Evolutionary conservation across 2,329 filamentous ascomycete species (phyloP).

Genomic region (Cladosporium cucumerinum): DNA sequence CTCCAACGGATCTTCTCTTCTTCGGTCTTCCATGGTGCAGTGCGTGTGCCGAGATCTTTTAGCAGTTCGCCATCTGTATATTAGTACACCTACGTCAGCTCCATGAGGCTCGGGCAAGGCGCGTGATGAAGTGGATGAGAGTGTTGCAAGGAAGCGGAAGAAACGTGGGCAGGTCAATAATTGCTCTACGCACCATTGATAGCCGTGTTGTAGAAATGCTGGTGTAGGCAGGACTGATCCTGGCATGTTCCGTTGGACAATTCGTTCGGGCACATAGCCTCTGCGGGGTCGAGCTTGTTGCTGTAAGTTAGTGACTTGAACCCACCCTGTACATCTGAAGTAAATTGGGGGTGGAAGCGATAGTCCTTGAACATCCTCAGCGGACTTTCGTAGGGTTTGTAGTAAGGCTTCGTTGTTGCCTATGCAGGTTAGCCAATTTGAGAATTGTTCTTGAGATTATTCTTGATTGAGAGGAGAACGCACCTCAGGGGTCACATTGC

Average conservation of each 20-base stretch:
- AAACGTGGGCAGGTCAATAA: not conserved
- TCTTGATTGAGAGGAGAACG: not conserved
- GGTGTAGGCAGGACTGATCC: slow-evolving; percentile 66
- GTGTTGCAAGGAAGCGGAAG: not conserved
- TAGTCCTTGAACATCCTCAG: slow-evolving; percentile 80
- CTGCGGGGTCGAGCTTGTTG: slow-evolving; percentile 76
- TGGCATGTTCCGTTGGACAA: slow-evolving; percentile 69
- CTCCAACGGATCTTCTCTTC: slow-evolving; percentile 48
- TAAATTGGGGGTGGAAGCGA: slow-evolving; percentile 80
- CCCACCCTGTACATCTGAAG: slow-evolving; percentile 66
- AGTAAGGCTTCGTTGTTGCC: slow-evolving; percentile 17
- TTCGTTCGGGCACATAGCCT: slow-evolving; percentile 73
- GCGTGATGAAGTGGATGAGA: not conserved
- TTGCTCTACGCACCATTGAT: slow-evolving; percentile 66
- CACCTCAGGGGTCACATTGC: slow-evolving; percentile 18
- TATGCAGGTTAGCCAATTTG: not conserved
- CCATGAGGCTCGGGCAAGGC: not conserved
- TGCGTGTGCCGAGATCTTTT: slow-evolving; percentile 27
- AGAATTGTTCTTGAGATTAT: not conserved
- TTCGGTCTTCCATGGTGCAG: slow-evolving; percentile 24
- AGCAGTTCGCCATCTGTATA: slow-evolving; percentile 34
- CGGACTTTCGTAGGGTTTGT: slow-evolving; percentile 74
- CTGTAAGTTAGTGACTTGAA: slow-evolving; percentile 91
- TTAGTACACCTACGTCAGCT: slow-evolving; percentile 32
- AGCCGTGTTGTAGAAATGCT: slow-evolving; percentile 75